Percentiles rank a stretch among this genome's conserved stretches.
phyloP scores from a whole-genome alignment of 2,329 filamentous ascomycete genomes.

The Bipolaris oryzae region DNA sequence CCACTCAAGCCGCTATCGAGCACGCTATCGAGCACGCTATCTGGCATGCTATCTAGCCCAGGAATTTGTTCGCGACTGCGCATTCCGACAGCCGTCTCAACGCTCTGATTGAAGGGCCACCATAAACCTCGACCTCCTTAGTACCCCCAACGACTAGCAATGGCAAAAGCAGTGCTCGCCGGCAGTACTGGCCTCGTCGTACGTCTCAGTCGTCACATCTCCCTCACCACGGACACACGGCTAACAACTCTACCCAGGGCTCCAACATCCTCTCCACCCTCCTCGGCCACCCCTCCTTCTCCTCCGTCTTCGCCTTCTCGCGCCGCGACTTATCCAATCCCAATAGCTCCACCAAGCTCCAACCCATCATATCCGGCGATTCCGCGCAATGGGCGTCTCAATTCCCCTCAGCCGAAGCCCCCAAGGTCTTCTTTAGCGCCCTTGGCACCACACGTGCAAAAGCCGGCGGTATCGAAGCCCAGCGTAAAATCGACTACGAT shows the following conservation, averaged over 20 bases:
- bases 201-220: slow-evolving; percentile 24
- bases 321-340: slow-evolving; percentile 64
- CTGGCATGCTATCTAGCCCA: background rate
- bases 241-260: slow-evolving; percentile 57
- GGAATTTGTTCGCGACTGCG: background rate
- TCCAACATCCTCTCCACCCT: slow-evolving; percentile 72
- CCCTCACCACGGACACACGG: background rate
- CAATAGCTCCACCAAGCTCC: slow-evolving; percentile 64
- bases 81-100: background rate
- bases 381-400: slow-evolving; percentile 67
- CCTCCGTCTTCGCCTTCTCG: slow-evolving; percentile 67
- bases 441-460: slow-evolving; percentile 79
- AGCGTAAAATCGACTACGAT: slow-evolving; percentile 88
- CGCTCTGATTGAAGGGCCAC: background rate
- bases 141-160: slow-evolving; percentile 20
- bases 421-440: slow-evolving; percentile 72
- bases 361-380: slow-evolving; percentile 70
- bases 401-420: slow-evolving; percentile 61
- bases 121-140: background rate
- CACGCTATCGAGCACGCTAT: too few relatives aligned
- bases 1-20: background rate
- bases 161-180: slow-evolving; percentile 61
- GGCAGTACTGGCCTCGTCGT: slow-evolving; percentile 70
- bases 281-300: slow-evolving; percentile 60
- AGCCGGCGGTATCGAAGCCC: slow-evolving; percentile 77